phyloP scores from a whole-genome alignment of 441 rosid genomes.

The Bocquillonia castaneifolia region DNA sequence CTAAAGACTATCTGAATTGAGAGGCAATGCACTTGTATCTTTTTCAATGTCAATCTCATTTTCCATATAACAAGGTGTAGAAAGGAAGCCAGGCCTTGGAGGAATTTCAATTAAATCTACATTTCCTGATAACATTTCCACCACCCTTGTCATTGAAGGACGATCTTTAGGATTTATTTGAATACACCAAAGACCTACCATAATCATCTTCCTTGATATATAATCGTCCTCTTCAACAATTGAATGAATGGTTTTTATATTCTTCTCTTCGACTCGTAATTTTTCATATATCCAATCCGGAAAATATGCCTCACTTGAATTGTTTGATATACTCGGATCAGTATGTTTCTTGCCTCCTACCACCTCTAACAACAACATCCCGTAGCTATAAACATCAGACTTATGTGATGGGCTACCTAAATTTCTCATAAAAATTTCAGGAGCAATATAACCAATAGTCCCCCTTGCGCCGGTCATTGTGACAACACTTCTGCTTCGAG shows the following conservation, averaged over 20 bases:
- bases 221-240: not conserved
- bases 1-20: too few relatives aligned
- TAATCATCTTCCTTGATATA: not conserved
- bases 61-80: too few relatives aligned
- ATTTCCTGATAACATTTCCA: not conserved
- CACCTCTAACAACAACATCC: not conserved
- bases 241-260: too few relatives aligned
- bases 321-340: too few relatives aligned
- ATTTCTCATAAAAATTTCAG: not conserved
- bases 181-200: not conserved
- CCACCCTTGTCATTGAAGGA: not conserved
- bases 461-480: not conserved
- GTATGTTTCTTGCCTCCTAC: not conserved
- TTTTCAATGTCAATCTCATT: too few relatives aligned
- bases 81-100: too few relatives aligned
- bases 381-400: conserved; percentile 2
- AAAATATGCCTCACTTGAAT: not conserved
- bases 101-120: not conserved
- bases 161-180: not conserved
- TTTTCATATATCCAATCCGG: not conserved
- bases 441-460: not conserved
- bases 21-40: too few relatives aligned
- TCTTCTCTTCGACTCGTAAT: not conserved
- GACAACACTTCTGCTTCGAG: not conserved
- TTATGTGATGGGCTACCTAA: not conserved